Conservation (phyloP, 768 basidiomycete genomes). For the Lactifluus piperatus region DNA sequence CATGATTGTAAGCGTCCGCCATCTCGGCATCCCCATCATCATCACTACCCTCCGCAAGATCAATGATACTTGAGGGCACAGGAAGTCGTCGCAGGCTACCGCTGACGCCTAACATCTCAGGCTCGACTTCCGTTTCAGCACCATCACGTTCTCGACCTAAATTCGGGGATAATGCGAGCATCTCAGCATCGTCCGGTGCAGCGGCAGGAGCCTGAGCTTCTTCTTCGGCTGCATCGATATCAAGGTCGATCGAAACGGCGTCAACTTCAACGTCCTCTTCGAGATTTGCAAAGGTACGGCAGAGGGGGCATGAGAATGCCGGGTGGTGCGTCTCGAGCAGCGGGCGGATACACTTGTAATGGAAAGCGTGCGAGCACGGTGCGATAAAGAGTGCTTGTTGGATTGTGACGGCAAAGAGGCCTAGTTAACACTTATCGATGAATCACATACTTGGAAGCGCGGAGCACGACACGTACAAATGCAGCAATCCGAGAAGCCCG, state of each 20-base stretch:
- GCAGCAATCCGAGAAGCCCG: conserved; percentile 74
- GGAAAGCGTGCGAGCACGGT: conserved; percentile 93
- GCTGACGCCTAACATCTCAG: not conserved
- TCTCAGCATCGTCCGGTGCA: conserved; percentile 9
- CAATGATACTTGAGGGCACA: conserved; percentile 14
- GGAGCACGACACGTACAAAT: conserved; percentile 55
- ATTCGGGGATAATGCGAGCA: conserved; percentile 9
- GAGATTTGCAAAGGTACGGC: conserved; percentile 89
- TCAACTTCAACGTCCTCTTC: conserved; percentile 91
- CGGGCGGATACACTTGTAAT: conserved; percentile 95
- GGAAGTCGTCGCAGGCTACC: conserved; percentile 6
- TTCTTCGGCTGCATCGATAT: not conserved
- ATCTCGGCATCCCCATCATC: conserved; percentile 15
- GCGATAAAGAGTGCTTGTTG: conserved; percentile 96
- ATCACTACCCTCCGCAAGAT: conserved; percentile 13
- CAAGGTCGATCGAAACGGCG: conserved; percentile 5
- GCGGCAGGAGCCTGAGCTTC: not conserved
- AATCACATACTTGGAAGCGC: conserved; percentile 1
- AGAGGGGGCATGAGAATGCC: conserved; percentile 91
- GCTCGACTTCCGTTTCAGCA: conserved; percentile 17
- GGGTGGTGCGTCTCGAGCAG: conserved; percentile 84
- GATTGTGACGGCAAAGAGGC: conserved; percentile 82
- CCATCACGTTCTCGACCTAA: conserved; percentile 10
- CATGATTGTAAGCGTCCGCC: not conserved
- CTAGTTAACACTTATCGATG: conserved; percentile 24